A percentile compares a stretch with the other conserved stretches of the same genome.
These are phyloP conservation scores for Trametes cubensis DNA, from an alignment of 768 basidiomycete species.

Conservation along the genomic window DNA sequence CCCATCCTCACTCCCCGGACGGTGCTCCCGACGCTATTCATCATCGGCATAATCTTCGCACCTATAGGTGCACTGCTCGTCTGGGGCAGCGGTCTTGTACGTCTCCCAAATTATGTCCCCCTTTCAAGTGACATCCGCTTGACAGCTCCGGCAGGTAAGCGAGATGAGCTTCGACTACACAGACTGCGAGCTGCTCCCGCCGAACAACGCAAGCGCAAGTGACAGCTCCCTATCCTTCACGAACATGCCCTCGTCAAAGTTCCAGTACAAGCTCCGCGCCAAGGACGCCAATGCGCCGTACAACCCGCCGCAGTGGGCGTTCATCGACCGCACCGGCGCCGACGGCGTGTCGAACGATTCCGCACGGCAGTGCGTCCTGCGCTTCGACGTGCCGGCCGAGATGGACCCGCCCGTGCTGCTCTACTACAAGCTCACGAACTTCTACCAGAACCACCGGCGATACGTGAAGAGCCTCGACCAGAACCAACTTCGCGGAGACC, in stretches of 20 bases:
- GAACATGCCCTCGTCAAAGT: conserved; percentile 67
- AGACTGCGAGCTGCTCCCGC: conserved; percentile 71
- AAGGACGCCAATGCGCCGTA: conserved; percentile 52
- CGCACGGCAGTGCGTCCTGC: conserved; percentile 68
- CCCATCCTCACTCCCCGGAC: conserved; percentile 98
- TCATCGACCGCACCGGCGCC: conserved; percentile 58
- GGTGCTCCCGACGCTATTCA: conserved; percentile 93
- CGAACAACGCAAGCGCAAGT: conserved; percentile 36
- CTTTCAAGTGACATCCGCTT: not conserved
- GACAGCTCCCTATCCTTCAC: conserved; percentile 43
- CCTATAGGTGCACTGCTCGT: conserved; percentile 94
- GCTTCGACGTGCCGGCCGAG: conserved; percentile 82
- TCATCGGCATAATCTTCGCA: conserved; percentile 92
- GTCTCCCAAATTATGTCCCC: conserved; percentile 22
- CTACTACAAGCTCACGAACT: conserved; percentile 96
- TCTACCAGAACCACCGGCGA: conserved; percentile 97
- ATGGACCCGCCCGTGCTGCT: conserved; percentile 77
- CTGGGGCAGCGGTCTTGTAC: conserved; percentile 78
- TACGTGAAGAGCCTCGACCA: conserved; percentile 92
- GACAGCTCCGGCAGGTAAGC: conserved; percentile 62
- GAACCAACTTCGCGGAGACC: conserved; percentile 81
- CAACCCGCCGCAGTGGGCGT: conserved; percentile 72
- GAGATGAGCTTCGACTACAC: conserved; percentile 97
- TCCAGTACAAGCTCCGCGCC: conserved; percentile 66
- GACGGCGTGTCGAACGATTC: conserved; percentile 43